Percentiles rank a stretch among this genome's conserved stretches.
Evolutionary conservation across 805 yeast genomes (phyloP).

Genomic region (Isabelozyma pseudorhagii): DNA sequence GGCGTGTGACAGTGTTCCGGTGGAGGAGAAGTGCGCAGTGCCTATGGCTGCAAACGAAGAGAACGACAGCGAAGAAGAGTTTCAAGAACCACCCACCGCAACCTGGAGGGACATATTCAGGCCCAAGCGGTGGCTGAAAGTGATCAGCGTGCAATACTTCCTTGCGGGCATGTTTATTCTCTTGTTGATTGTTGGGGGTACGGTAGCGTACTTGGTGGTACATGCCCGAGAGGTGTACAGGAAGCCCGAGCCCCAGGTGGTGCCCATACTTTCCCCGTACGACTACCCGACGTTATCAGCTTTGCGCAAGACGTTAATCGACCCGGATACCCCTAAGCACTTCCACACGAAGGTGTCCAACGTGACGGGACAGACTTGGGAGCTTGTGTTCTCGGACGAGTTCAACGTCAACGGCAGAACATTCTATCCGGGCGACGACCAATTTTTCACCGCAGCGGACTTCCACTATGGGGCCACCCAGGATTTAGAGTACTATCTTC

Average conservation of each 20-base stretch:
- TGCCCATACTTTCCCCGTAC: constrained; percentile 50
- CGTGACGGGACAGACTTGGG: constrained; percentile 23
- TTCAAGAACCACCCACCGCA: neutral
- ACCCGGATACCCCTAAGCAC: constrained; percentile 64
- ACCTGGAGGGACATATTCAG: neutral
- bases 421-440: constrained; percentile 37
- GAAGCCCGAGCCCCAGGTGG: constrained; percentile 14
- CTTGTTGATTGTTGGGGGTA: constrained; percentile 8
- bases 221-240: constrained; percentile 3
- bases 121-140: neutral
- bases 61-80: constrained; percentile 6
- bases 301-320: constrained; percentile 59
- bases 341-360: constrained; percentile 48
- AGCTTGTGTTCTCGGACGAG: constrained; percentile 35
- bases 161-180: constrained; percentile 7
- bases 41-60: neutral
- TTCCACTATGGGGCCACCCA: constrained; percentile 34
- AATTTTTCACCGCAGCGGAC: constrained; percentile 34
- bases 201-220: constrained; percentile 9
- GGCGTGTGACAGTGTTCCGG: too few relatives aligned
- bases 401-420: constrained; percentile 38
- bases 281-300: constrained; percentile 56
- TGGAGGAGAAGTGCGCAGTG: too few relatives aligned
- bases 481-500: constrained; percentile 38
- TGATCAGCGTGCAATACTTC: constrained; percentile 6